phyloP scores from a whole-genome alignment of 306 rosid species.

The Quercus glauca region DNA sequence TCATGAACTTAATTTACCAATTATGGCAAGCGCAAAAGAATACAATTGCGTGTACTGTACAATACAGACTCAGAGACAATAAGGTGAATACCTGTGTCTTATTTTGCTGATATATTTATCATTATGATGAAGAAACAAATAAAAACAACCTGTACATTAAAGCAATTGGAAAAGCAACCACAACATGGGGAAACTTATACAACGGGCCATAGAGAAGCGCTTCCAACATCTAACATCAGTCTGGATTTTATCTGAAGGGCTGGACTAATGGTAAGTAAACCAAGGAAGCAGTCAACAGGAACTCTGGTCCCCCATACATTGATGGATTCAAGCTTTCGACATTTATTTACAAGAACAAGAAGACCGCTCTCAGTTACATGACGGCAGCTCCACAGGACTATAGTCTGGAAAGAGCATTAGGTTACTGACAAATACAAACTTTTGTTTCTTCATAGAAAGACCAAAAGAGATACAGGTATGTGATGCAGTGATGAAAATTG shows the following conservation, averaged over 20 bases:
- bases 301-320: constrained; percentile 89
- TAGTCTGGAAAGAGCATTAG: constrained; percentile 46
- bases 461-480: background rate
- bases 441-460: no score
- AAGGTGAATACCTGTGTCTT: background rate
- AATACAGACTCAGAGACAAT: no score
- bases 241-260: constrained; percentile 60
- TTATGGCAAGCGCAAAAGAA: no score
- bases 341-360: constrained; percentile 57
- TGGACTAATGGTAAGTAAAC: constrained; percentile 54
- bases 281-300: constrained; percentile 59
- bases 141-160: constrained; percentile 24
- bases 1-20: no score
- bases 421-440: no score
- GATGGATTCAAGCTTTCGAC: constrained; percentile 70
- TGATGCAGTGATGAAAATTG: background rate
- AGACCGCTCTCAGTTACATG: constrained; percentile 84
- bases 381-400: constrained; percentile 90
- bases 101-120: background rate
- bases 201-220: constrained; percentile 19
- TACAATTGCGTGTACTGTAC: no score
- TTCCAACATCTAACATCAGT: constrained; percentile 22
- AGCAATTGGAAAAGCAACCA: constrained; percentile 8
- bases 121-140: background rate
- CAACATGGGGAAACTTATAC: constrained; percentile 10